Evolutionary conservation across 192 early-diverging fungal genomes (phyloP), one percentile per base, ranked within the genome.

Genomic region (Allomyces macrogynus): DNA sequence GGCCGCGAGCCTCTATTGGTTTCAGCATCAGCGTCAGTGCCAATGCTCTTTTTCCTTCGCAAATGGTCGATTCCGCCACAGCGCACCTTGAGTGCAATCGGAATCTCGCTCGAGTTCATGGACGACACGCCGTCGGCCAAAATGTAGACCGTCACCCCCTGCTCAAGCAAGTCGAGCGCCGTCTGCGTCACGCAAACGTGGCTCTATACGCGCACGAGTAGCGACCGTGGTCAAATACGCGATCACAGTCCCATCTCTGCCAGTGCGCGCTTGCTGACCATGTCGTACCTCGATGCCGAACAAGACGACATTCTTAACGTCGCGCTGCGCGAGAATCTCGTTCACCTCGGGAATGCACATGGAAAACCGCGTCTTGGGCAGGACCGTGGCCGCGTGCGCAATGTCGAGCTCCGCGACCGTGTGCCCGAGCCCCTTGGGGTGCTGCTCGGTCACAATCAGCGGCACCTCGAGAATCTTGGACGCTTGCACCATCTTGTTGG

Each of bases 141-240:
- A n/a, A 98, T 87, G 68, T 89, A 86, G 60, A 94, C 92, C 65
- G 88, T 81, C 66, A 81, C 83, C 63, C 86, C 74, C 24, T 79
- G 71, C 26, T 88, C 85, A 54, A 92, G 67, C 24, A 98, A 69
- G 61, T 96, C 95, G 71, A 98, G 76, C 23, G 90, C 87, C 14
- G 95, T 96, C 75, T 98, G 95, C 44, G 91, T 67, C 7, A 98
- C 86, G 70, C 95, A 98, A 7, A 98, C 93, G 70, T 98, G 95
- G 16, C 89, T 80, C 81, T 89, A 64, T 43, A 68, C 42, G 61
- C 22, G 11, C 12, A 61, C n/a, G n/a, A 23, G 40, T 5, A 22
- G 32, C 7, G 32, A 40, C 32, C 7, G 7, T 40, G 32, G 32
- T 40, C 32, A 8, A 8, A 8, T 7, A 40, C 32, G 4, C 32